Base-by-base conservation (phyloP, 768 basidiomycete species). In the Termitomyces sp. region DNA sequence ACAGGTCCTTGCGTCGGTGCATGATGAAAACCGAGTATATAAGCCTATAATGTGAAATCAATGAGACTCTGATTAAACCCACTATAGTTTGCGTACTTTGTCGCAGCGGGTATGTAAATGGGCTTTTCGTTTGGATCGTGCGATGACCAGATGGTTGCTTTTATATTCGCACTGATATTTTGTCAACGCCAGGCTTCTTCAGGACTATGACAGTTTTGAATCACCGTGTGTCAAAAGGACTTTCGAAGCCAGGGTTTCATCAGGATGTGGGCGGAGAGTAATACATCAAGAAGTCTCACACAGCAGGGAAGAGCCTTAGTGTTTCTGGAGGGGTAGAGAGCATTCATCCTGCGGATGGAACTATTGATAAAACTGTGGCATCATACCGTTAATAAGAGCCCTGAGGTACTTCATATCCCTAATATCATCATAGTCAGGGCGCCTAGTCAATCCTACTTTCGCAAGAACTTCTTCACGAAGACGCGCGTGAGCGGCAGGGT, bases 1-100 rank as follows among this genome's bases (percentile, higher is more conserved):
- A 89, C 3, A 85, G 75, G 50, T 85, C 83, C 47, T 73, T 78
- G 47, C 83, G 74, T 35, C 85, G 71, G 33, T 89, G 86, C 84
- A 87, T 85, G 56, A 82, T 59, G 55, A 86, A 75, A 10, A 85
- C 79, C 5, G 83, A 83, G 61, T 84, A 87, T 0, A 70, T 52
- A 9, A 73, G 62, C 48, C 78, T 81, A 56, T 18, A 1, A 12
- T 22, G 35, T 22, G n/a, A 0, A 27, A 16, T 20, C 22, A 36
- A 35, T 32, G 7, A 29, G 23, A 36, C 7, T 10, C 16, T 16
- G 32, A 5, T 35, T 16, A 47, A 7, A 47, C 5, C 15, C 23
- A 29, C 15, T 7, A 10, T 23, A 1, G 47, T 52, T 16, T 44
- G 13, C 72, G 36, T 66, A 72, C 80, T 76, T 72, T 35, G 77